These are phyloP conservation scores for Penicillium pancosmium DNA, from an alignment of 495 filamentous ascomycete genomes.

Conservation along the genomic window DNA sequence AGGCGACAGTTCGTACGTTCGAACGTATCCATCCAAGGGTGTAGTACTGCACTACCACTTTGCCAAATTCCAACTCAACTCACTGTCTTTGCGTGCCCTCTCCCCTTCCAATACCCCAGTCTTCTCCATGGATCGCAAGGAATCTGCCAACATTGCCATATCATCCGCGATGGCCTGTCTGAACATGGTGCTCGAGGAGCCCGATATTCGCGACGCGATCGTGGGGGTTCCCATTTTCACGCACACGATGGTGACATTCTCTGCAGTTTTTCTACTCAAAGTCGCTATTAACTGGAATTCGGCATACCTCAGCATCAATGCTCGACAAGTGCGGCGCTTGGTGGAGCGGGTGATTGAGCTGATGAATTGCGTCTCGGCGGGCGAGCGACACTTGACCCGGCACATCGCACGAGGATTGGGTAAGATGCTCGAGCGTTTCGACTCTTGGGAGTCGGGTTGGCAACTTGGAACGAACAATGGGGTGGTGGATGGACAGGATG, in stretches of 20 bases:
- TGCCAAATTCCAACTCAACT: slow-evolving; percentile 62
- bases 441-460: slow-evolving; percentile 47
- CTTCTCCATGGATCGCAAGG: slow-evolving; percentile 57
- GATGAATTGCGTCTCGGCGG: slow-evolving; percentile 54
- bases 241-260: slow-evolving; percentile 66
- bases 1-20: slow-evolving; percentile 56
- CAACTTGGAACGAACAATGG: slow-evolving; percentile 27
- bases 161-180: slow-evolving; percentile 58
- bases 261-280: slow-evolving; percentile 59
- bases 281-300: slow-evolving; percentile 59
- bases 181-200: slow-evolving; percentile 57
- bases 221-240: slow-evolving; percentile 61
- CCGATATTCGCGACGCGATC: slow-evolving; percentile 60
- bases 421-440: slow-evolving; percentile 54
- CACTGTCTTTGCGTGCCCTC: slow-evolving; percentile 57
- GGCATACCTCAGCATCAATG: slow-evolving; percentile 47
- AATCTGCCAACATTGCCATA: slow-evolving; percentile 59
- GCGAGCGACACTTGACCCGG: slow-evolving; percentile 55
- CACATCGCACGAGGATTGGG: slow-evolving; percentile 56
- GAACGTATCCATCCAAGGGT: slow-evolving; percentile 60
- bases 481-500: slow-evolving; percentile 24
- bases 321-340: slow-evolving; percentile 47
- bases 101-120: slow-evolving; percentile 51
- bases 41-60: slow-evolving; percentile 64
- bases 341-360: slow-evolving; percentile 54